Base-by-base conservation (phyloP, 2,329 filamentous ascomycete genomes). In the Paracoccidioides brasiliensis region DNA sequence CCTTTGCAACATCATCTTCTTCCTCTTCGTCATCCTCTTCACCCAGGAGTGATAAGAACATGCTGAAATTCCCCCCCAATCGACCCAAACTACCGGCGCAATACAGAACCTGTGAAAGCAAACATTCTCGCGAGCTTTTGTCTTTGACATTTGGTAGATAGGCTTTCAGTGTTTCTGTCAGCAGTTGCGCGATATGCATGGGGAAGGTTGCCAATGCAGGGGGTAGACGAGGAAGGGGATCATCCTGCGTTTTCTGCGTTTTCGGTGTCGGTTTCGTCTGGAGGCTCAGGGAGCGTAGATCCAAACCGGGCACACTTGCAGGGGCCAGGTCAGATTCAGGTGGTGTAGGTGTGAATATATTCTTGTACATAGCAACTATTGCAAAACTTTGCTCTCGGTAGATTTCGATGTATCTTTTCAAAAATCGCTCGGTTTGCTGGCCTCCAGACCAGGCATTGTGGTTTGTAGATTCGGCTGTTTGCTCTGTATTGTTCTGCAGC, bases 301-400 rank as follows among this genome's bases (percentile, higher is more conserved):
- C 66, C 22, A 65, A 56, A 30, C 63, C 64, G 43, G 64, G 63
- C 56, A 68, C 52, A 30, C 61, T 60, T 9, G 64, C 55, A 49
- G 63, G 58, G 12, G 63, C 62, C 41, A 64, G 55, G 2, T 69
- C 69, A 1, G 67, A 62, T 10, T 71, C 69, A 3, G 68, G 64
- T 37, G 72, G 66, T 30, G 82, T 78, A 3, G 80, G 76, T 0
- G 86, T 83, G 64, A 95, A 95, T 55, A 97, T 89, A 64, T 86
- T 93, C 64, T 85, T 88, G 70, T 94, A 96, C 79, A 97, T 89
- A 57, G 89, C 95, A 33, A 97, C 83, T 58, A 97, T 95, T 45
- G 85, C 87, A 69, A 98, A 98, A 67, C 88, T 95, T 70, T 98
- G 93, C 71, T 98, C 93, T 53, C 93, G 86, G 69, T 97, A 97